phyloP scores from a whole-genome alignment of 2,329 filamentous ascomycete species.

The Exophiala viscosa region DNA sequence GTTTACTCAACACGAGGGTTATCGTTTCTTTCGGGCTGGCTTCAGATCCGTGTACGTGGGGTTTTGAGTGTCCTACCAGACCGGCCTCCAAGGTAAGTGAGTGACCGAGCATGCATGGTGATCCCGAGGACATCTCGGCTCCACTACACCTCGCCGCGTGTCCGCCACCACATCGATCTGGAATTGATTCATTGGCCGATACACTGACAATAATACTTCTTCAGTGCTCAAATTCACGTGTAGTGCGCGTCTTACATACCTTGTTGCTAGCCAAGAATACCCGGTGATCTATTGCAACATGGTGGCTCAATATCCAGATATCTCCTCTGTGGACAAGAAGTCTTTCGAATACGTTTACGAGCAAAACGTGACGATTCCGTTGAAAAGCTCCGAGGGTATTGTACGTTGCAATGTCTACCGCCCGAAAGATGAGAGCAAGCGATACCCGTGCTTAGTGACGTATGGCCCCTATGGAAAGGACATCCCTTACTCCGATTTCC shows the following conservation, averaged over 20 bases:
- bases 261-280: background rate
- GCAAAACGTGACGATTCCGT: slow-evolving; percentile 46
- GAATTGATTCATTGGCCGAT: too few species aligned
- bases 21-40: too few species aligned
- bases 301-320: slow-evolving; percentile 16
- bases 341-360: slow-evolving; percentile 48
- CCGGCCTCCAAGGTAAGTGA: too few species aligned
- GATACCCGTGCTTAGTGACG: slow-evolving; percentile 62
- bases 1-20: too few species aligned
- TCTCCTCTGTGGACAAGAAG: slow-evolving; percentile 28
- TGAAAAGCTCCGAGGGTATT: slow-evolving; percentile 41
- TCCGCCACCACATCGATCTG: too few species aligned
- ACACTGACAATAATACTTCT: too few species aligned
- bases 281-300: slow-evolving; percentile 4
- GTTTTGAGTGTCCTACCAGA: too few species aligned
- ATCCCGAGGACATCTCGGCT: too few species aligned
- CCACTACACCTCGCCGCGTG: too few species aligned
- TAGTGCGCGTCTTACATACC: background rate
- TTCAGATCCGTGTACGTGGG: too few species aligned
- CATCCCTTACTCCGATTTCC: slow-evolving; percentile 56
- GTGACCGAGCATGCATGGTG: too few species aligned
- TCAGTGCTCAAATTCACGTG: background rate
- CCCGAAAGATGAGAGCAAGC: slow-evolving; percentile 40
- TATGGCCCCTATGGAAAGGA: slow-evolving; percentile 74
- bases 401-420: slow-evolving; percentile 52